Percentiles rank a stretch among this genome's conserved stretches.
phyloP scores from a whole-genome alignment of 2,329 filamentous ascomycete genomes.

The Dothistroma septosporum region DNA sequence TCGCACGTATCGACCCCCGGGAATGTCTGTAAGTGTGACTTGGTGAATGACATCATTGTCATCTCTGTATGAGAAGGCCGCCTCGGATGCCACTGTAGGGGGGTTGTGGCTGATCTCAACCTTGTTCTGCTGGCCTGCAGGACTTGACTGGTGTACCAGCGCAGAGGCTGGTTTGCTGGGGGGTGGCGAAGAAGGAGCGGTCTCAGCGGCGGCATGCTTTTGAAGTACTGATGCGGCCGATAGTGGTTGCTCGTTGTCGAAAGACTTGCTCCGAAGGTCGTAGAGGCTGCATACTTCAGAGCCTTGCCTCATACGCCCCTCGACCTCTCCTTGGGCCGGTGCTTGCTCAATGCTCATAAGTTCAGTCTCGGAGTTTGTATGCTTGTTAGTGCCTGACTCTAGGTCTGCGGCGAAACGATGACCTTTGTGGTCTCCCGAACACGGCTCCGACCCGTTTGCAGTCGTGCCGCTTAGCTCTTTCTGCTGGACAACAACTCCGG shows the following conservation, averaged over 20 bases:
- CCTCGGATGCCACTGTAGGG: conserved; percentile 17
- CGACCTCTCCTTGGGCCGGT: conserved; percentile 2
- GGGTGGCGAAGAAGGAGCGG: neutral
- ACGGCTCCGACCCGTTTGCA: neutral
- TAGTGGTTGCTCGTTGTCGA: neutral
- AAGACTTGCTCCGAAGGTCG: neutral
- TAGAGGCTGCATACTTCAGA: neutral
- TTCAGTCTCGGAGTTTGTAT: neutral
- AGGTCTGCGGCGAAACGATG: neutral
- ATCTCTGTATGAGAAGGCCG: conserved; percentile 18
- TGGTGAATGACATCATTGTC: conserved; percentile 20
- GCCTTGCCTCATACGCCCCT: conserved; percentile 1
- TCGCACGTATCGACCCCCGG: neutral
- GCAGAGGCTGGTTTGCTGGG: neutral
- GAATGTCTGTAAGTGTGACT: conserved; percentile 21
- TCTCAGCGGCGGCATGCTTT: neutral
- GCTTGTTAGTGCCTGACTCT: neutral
- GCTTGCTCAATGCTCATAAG: neutral
- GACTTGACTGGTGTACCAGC: neutral
- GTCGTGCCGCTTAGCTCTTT: neutral
- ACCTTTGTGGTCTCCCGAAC: neutral
- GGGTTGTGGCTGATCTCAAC: conserved; percentile 22
- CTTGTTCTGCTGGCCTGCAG: conserved; percentile 9
- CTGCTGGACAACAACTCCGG: conserved; percentile 2
- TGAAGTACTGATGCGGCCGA: neutral